These are phyloP conservation scores for Cutaneotrichosporon arboriforme DNA, from an alignment of 1,284 basidiomycete genomes.

Conservation along the genomic window DNA sequence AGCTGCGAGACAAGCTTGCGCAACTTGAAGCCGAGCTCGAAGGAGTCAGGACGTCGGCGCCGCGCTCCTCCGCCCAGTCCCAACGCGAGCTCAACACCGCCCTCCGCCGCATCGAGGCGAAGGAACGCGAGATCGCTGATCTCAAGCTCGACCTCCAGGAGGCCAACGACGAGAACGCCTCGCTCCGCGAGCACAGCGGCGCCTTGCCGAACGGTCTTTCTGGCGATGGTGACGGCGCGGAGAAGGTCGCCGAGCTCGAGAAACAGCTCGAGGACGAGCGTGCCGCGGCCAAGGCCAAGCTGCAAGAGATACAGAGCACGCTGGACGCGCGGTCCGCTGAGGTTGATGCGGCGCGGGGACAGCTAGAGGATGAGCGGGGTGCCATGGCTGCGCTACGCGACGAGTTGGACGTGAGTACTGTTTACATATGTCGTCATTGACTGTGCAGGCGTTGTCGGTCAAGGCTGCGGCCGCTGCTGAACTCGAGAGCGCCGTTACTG, in stretches of 20 bases:
- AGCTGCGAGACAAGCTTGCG: conserved; percentile 13
- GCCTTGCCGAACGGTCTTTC: neutral
- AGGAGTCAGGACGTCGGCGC: conserved; percentile 4
- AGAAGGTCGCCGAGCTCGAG: neutral
- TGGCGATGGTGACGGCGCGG: neutral
- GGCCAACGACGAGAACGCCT: conserved; percentile 21
- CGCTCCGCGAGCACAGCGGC: conserved; percentile 7
- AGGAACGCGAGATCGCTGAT: conserved; percentile 4
- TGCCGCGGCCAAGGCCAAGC: conserved; percentile 2
- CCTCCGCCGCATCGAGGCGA: conserved; percentile 19
- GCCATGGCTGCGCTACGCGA: neutral
- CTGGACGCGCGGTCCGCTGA: neutral
- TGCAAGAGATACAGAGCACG: conserved; percentile 3
- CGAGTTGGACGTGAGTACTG: conserved; percentile 17
- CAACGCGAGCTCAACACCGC: conserved; percentile 25
- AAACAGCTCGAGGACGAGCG: conserved; percentile 8
- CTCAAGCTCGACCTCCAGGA: conserved; percentile 12
- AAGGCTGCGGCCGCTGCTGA: conserved; percentile 1
- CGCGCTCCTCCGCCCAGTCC: conserved; percentile 15
- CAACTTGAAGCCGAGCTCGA: conserved; percentile 21
- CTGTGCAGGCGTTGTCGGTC: neutral
- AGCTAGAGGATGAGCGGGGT: conserved; percentile 1
- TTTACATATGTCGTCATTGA: neutral
- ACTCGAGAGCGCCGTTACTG: neutral
- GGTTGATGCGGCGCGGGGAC: neutral